Conservation (phyloP, 257 asterid species). For the Petrea volubilis region DNA sequence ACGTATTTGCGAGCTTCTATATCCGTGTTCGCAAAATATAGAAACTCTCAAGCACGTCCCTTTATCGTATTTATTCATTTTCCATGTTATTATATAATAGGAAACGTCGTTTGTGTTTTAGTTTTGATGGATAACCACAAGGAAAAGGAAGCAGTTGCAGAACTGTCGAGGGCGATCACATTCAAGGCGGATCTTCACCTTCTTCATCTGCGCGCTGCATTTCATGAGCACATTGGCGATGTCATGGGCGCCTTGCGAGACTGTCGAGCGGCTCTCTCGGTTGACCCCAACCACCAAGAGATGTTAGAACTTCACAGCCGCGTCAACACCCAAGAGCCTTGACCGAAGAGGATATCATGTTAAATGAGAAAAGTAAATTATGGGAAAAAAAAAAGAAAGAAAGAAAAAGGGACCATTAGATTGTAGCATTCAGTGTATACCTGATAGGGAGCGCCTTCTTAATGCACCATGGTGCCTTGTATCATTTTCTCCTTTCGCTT, state of each 20-base stretch:
- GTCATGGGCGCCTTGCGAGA: conserved; percentile 83
- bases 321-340: conserved; percentile 91
- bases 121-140: conserved; percentile 96
- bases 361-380: conserved; percentile 9
- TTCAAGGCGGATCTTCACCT: conserved; percentile 98
- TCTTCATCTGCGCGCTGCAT: conserved; percentile 92
- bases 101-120: no score
- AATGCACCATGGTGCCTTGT: conserved; percentile 22
- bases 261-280: conserved; percentile 97
- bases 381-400: neutral
- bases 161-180: conserved; percentile 84
- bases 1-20: no score
- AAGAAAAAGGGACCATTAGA: conserved; percentile 1
- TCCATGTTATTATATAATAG: no score
- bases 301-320: conserved; percentile 98
- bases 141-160: conserved; percentile 90
- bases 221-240: conserved; percentile 91
- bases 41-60: no score
- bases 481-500: conserved; percentile 9
- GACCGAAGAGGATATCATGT: conserved; percentile 1
- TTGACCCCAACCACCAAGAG: conserved; percentile 97
- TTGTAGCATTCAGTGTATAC: conserved; percentile 30
- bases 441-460: no score
- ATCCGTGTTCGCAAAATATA: no score
- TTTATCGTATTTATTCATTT: no score